Conservation (phyloP, 2,329 filamentous ascomycete species). For the Penicillium freii region DNA sequence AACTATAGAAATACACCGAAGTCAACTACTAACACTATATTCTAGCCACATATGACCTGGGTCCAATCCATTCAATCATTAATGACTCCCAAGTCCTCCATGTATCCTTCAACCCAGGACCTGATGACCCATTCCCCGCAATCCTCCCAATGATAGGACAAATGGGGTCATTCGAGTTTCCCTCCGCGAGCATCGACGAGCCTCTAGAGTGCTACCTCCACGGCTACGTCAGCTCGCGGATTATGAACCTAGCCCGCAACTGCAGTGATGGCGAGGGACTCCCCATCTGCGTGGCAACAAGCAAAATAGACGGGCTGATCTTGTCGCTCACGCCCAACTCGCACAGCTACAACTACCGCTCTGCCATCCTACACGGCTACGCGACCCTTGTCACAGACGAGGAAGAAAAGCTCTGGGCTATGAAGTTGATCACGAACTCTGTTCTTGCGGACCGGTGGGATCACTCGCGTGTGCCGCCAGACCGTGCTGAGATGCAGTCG, state of each 20-base stretch:
- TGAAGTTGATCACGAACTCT: slow-evolving; percentile 73
- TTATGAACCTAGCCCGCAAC: slow-evolving; percentile 64
- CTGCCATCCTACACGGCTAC: slow-evolving; percentile 72
- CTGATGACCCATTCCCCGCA: slow-evolving; percentile 67
- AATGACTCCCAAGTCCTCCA: slow-evolving; percentile 73
- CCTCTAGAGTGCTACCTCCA: slow-evolving; percentile 77
- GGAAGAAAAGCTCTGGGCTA: slow-evolving; percentile 73
- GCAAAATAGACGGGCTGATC: slow-evolving; percentile 75
- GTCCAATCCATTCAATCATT: slow-evolving; percentile 71
- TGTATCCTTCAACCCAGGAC: slow-evolving; percentile 69
- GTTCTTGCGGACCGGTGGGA: slow-evolving; percentile 69
- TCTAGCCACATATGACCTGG: slow-evolving; percentile 67
- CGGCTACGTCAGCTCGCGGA: slow-evolving; percentile 75
- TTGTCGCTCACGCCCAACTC: slow-evolving; percentile 75
- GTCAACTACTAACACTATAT: slow-evolving; percentile 7
- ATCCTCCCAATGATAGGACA: slow-evolving; percentile 83
- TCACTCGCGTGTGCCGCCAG: slow-evolving; percentile 67
- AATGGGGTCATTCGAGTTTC: slow-evolving; percentile 68
- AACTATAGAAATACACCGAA: not conserved
- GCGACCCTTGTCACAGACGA: slow-evolving; percentile 64
- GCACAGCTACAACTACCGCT: slow-evolving; percentile 86
- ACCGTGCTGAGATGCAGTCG: slow-evolving; percentile 68
- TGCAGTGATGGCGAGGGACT: slow-evolving; percentile 52
- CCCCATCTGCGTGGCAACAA: slow-evolving; percentile 70
- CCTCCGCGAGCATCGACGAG: slow-evolving; percentile 60